phyloP scores from a whole-genome alignment of 768 basidiomycete genomes.

The Dioszegia hungarica region DNA sequence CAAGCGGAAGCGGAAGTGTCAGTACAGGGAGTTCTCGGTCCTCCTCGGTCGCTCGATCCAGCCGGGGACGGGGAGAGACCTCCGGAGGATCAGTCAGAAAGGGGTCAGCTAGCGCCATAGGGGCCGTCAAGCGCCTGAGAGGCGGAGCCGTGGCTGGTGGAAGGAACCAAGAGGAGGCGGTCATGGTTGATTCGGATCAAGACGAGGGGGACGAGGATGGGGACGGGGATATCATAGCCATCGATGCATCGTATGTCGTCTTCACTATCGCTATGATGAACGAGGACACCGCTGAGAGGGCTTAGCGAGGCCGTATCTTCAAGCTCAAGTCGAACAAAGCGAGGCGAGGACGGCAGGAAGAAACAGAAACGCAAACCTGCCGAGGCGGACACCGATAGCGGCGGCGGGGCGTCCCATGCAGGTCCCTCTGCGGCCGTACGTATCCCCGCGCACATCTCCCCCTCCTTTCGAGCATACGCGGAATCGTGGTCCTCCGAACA shows the following conservation, averaged over 20 bases:
- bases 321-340: too few species aligned
- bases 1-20: too few species aligned
- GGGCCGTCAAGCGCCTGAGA: background rate
- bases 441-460: background rate
- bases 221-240: background rate
- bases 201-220: background rate
- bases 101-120: background rate
- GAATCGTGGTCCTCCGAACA: background rate
- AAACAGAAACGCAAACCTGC: too few species aligned
- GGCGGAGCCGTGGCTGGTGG: conserved; percentile 8
- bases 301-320: too few species aligned
- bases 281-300: background rate
- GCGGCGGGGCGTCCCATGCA: too few species aligned
- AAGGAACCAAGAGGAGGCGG: conserved; percentile 4
- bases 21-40: background rate
- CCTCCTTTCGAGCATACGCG: background rate
- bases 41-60: background rate
- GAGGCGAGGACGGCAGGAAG: too few species aligned
- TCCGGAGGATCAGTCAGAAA: background rate
- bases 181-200: background rate
- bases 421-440: background rate
- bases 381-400: too few species aligned
- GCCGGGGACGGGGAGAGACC: background rate
- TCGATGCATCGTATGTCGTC: background rate
- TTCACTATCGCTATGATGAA: background rate